Conservation (phyloP, 2,329 filamentous ascomycete species). For the Colletotrichum echinochloae region DNA sequence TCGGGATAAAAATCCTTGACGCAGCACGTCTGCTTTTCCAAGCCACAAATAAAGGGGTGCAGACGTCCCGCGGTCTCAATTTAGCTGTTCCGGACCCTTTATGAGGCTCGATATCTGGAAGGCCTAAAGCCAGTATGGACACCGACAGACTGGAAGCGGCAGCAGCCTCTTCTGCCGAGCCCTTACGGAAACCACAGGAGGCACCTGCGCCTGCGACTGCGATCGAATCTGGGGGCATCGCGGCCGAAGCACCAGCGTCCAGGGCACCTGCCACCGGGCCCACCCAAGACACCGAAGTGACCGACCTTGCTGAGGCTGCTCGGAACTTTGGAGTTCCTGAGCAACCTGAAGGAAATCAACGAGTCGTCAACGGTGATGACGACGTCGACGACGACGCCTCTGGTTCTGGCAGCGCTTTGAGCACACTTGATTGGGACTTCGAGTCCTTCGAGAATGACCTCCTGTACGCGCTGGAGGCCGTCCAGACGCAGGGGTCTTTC, state of each 20-base stretch:
- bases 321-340: not conserved
- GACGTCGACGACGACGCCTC: not conserved
- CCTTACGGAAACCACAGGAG: not conserved
- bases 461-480: conserved; percentile 14
- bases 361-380: not conserved
- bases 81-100: not conserved
- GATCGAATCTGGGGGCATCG: not conserved
- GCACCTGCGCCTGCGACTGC: not conserved
- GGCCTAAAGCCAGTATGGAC: not conserved
- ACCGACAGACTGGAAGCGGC: not conserved
- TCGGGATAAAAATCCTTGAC: not conserved
- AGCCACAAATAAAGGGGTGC: not conserved
- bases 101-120: not conserved
- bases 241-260: not conserved
- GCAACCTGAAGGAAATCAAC: too few species aligned
- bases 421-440: not conserved
- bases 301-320: not conserved
- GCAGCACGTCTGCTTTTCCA: not conserved
- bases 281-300: not conserved
- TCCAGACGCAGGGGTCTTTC: conserved; percentile 41
- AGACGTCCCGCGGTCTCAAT: not conserved
- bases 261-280: not conserved
- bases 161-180: not conserved
- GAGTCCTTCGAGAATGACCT: conserved; percentile 32
- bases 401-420: not conserved